phyloP scores from a whole-genome alignment of 257 asterid species.

The Scutellaria barbata region DNA sequence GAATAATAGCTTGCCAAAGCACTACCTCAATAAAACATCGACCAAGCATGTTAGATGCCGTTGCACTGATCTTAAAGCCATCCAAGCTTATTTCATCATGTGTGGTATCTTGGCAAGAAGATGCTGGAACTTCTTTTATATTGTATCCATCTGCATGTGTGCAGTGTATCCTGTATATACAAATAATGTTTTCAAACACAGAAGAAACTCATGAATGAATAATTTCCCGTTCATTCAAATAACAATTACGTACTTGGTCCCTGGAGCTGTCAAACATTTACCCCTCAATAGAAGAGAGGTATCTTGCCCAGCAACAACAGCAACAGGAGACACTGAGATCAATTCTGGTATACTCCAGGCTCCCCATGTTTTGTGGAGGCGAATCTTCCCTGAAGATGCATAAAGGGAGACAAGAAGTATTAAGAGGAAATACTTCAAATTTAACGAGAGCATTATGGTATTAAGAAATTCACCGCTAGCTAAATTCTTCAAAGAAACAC shows the following conservation, averaged over 20 bases:
- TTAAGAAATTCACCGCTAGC: not conserved
- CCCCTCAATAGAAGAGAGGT: slow-evolving; percentile 75
- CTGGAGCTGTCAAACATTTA: slow-evolving; percentile 56
- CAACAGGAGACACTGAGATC: slow-evolving; percentile 74
- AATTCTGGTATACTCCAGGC: slow-evolving; percentile 59
- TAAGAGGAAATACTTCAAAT: not conserved
- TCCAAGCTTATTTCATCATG: slow-evolving; percentile 58
- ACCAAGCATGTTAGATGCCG: slow-evolving; percentile 50
- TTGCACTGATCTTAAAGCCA: slow-evolving; percentile 52
- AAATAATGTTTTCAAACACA: slow-evolving; percentile 13
- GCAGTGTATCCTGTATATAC: slow-evolving; percentile 69
- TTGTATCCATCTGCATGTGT: slow-evolving; percentile 58
- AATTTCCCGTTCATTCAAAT: not conserved
- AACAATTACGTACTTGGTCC: slow-evolving; percentile 63
- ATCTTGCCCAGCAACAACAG: slow-evolving; percentile 75
- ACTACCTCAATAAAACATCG: slow-evolving; percentile 87
- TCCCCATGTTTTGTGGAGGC: slow-evolving; percentile 59
- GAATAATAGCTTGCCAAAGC: not conserved
- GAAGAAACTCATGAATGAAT: not conserved
- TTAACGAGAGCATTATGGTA: not conserved
- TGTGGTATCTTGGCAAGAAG: slow-evolving; percentile 39
- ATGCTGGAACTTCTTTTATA: slow-evolving; percentile 40
- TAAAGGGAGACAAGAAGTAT: slow-evolving; percentile 25
- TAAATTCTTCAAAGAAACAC: slow-evolving; percentile 8
- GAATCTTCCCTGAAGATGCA: slow-evolving; percentile 63